Base-by-base conservation (phyloP, 148 eudicot genomes). In the Rhododendron kiyosumense region DNA sequence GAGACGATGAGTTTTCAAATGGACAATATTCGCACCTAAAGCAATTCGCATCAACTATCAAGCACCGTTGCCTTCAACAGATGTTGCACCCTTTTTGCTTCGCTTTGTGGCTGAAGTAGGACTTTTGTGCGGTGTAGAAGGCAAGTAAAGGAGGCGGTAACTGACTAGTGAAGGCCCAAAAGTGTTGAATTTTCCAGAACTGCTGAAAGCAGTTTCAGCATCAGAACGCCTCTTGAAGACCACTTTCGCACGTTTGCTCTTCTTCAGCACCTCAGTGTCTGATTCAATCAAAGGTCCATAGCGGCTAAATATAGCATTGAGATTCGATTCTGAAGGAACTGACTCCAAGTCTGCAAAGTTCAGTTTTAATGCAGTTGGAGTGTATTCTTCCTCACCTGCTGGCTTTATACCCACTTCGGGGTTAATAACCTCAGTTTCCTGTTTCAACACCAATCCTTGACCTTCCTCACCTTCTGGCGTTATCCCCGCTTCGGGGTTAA, bases 141-240 rank as follows among this genome's bases (percentile, higher is more conserved):
- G 93, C 41, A 85, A 48, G 87, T 88, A 89, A 57, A 91, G 83
- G 63, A 95, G 94, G 81, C 89, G 88, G 85, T 95, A 94, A 84
- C 94, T 91, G 84, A 92, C 85, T 67, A 95, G 93, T 22, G 95
- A 91, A 28, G 93, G 92, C 30, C 98, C 96, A 83, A 95, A 94
- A 80, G 85, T 91, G 76, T 91, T 89, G 75, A 91, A 95, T 90
- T 94, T 93, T 59, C 96, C 96, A 71, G 93, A 83, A 83, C 93
- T 93, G 88, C 94, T 95, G 89, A 94, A 95, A 84, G 96, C 98
- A 74, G 90, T 89, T 87, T 95, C 98, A 85, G 98, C 98, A 89
- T 95, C 96, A 34, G 74, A 24, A 80, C 91, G 87, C 83, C 90
- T 92, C 93, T 88, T 91, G 87, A 95, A 95, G 34, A 94, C 91